Evolutionary conservation across 306 rosid genomes (phyloP), one percentile per base, ranked within the genome.

Genomic region (Fragaria nilgerrensis): DNA sequence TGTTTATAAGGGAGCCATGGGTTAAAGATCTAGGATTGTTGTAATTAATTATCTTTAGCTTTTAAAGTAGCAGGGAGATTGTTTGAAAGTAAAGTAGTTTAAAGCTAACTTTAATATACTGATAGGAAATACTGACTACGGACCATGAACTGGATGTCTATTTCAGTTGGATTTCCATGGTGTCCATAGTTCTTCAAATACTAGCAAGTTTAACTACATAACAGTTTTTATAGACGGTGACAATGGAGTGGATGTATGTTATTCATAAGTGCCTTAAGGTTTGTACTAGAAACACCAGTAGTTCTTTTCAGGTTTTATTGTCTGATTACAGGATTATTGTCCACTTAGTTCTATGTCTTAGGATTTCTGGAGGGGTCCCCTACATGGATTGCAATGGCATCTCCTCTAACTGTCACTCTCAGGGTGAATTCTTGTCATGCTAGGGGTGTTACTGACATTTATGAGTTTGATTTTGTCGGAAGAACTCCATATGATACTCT

Each of bases 331-430:
- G 39, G 16, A 22, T 55, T 22, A 43, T 72, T 34, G 7, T 43
- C 36, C 49, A n/a, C 64, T 55, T 37, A 22, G 36, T 55, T 34
- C 5, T 37, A 55, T 73, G 66, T 55, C 37, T 53, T 7, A 55
- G 67, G 52, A 55, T 56, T 73, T 73, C 37, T 73, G 77, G 37
- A 47, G 22, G 64, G 77, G 66, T 58, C 77, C 55, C 67, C 77
- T 41, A 58, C 53, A 41, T 74, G 44, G 44, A 63, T 74, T 59
- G 44, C 70, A 59, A 44, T 59, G 77, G 70, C 44, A 10, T 11
- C 58, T 59, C 20, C 78, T 74, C 13, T 44, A 75, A 62, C 44
- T 43, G 56, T 74, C 70, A 58, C 58, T 23, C 39, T 74, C 69
- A 59, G 58, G 55, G 22, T 44, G 32, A 41, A 59, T 74, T 74